Evolutionary conservation across 805 yeast species (phyloP), one percentile per base, ranked within the genome.

Genomic region (Ogataea dorogensis): DNA sequence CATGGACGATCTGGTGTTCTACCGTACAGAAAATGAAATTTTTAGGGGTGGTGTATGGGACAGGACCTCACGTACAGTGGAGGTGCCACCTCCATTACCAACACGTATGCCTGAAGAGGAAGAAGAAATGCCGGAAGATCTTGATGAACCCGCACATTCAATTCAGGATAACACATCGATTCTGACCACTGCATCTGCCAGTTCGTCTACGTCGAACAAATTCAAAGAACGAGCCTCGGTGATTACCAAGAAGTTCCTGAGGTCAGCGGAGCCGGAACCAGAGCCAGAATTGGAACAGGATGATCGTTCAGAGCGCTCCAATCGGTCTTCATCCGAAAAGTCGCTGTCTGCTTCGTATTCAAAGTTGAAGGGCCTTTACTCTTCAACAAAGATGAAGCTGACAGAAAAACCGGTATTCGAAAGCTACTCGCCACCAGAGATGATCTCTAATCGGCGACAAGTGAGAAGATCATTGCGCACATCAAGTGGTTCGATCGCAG

Each of bases 1-100:
- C 51, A 83, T 87, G 88, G 98, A 91, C 58, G 98, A 91, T 56
- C 59, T 87, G 25, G 75, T 79, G 0, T 83, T 86, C 53, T 83
- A 70, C 52, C 67, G 75, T 36, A 79, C 96, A 0, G 59, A 63
- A 2, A 70, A 62, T 24, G 95, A 86, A 45, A 60, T 86, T 10
- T 93, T 79, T 58, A 73, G 96, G 45, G 98, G 96, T 33, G 98
- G 98, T 12, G 77, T 91, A 16, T 91, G 98, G 98, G 88, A 82
- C 45, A 67, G 68, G 15, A 38, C 59, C 0, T 51, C 29, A 1
- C 52, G 66, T 28, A 4, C 31, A 10, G 3, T 10, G 9, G 22
- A 28, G n/a, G 14, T 24, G 4, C 18, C 27, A 2, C 33, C 43
- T 3, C 33, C 36, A 7, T 10, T 33, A 5, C 32, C 36, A 2